A percentile compares a stretch with the other conserved stretches of the same genome.
Conservation (phyloP, 1,284 basidiomycete genomes). For the Austroboletus niveus region DNA sequence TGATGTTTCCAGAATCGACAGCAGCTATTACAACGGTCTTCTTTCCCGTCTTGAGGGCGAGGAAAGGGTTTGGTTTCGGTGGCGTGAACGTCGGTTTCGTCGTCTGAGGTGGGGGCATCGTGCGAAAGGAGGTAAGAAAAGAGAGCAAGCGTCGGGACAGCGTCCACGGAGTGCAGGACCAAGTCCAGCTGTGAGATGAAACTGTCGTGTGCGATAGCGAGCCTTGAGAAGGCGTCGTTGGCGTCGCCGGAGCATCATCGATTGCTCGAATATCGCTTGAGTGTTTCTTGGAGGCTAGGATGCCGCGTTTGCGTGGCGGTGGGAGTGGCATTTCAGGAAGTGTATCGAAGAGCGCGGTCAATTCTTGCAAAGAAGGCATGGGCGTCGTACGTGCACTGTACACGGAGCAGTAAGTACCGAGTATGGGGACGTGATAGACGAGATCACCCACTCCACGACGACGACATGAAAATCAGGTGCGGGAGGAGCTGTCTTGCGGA, state of each 20-base stretch:
- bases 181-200: background rate
- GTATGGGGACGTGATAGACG: background rate
- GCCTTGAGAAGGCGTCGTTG: conserved; percentile 2
- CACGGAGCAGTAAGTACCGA: background rate
- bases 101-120: conserved; percentile 18
- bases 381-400: conserved; percentile 67
- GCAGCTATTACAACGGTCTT: conserved; percentile 85
- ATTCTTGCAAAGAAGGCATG: conserved; percentile 70
- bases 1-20: conserved; percentile 86
- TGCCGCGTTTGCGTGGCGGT: conserved; percentile 44
- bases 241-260: conserved; percentile 11
- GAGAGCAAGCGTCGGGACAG: conserved; percentile 4
- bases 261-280: conserved; percentile 13
- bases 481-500: conserved; percentile 76
- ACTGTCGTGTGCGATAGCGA: background rate
- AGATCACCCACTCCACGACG: conserved; percentile 72
- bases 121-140: conserved; percentile 10
- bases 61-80: conserved; percentile 64
- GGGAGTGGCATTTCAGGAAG: conserved; percentile 59
- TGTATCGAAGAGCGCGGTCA: conserved; percentile 59
- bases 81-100: conserved; percentile 32
- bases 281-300: conserved; percentile 7
- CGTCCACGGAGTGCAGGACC: background rate
- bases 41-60: conserved; percentile 80
- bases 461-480: conserved; percentile 87